Evolutionary conservation across 805 yeast species (phyloP), one percentile per base, ranked within the genome.

Genomic region (Wickerhamiella spandovensis): DNA sequence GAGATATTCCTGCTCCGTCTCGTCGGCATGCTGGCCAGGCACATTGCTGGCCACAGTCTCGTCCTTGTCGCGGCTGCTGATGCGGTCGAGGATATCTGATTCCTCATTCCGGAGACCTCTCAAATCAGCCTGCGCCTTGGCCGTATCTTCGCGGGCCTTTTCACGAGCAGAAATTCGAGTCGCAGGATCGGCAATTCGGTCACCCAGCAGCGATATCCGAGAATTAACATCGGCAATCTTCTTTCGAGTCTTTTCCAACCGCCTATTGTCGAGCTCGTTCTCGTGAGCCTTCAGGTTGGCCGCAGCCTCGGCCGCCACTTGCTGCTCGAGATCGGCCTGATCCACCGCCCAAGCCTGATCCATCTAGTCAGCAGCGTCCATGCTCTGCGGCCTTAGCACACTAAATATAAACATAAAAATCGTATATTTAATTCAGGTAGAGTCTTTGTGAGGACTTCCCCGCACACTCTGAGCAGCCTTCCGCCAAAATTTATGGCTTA

Each of bases 261-360:
- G 72, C 54, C 79, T 81, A 52, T 72, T 68, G 58, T 92, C 98
- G 41, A 82, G 68, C 56, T 84, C 95, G 1, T 75, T 66, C 46
- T 85, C 88, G 48, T 81, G 79, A 39, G 72, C 65, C 1, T 74
- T 67, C 47, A 89, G 72, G 3, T 76, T 77, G 49, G 70, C 68
- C 53, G 80, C 79, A 0, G 96, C 70, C 53, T 64, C 54, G 20
- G 48, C 70, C 17, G 87, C 86, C 32, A 90, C 81, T 51, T 76
- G 70, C 45, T 77, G 68, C 60, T 89, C 98, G n/a, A 90, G 65
- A 8, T 81, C 79, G 48, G 76, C 79, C 64, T 92, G 97, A 58
- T 84, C 88, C 52, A 87, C 79, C 2, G 86, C 69, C 58, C 71
- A 71, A 25, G 84, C 79, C 38, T 17, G 24, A 43, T 43, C 45